These are phyloP conservation scores for Hymenoscyphus repandus DNA, from an alignment of 2,329 filamentous ascomycete species.

Conservation along the genomic window DNA sequence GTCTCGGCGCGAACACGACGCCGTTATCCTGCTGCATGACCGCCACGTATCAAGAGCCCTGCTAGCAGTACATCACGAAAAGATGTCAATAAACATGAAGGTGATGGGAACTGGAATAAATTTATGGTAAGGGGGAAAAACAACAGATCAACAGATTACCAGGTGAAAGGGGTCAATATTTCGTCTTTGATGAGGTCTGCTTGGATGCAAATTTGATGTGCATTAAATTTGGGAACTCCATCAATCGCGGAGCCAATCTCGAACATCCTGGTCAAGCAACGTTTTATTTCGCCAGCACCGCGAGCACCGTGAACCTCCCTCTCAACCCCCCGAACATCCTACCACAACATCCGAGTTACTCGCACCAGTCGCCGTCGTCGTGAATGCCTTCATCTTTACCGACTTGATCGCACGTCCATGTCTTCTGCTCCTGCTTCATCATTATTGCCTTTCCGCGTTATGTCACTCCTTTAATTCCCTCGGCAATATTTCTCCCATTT, in stretches of 20 bases:
- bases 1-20: too few species aligned
- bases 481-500: slow-evolving; percentile 5
- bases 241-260: slow-evolving; percentile 3
- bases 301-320: not conserved
- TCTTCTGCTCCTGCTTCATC: slow-evolving; percentile 12
- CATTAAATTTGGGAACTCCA: slow-evolving; percentile 4
- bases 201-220: not conserved
- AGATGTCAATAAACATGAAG: too few species aligned
- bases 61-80: not conserved
- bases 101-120: too few species aligned
- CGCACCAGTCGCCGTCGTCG: slow-evolving; percentile 10
- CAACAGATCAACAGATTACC: too few species aligned
- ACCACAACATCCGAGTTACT: slow-evolving; percentile 6
- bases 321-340: slow-evolving; percentile 7
- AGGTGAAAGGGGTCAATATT: too few species aligned
- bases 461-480: slow-evolving; percentile 29
- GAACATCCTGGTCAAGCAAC: slow-evolving; percentile 7
- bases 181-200: too few species aligned
- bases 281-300: slow-evolving; percentile 12
- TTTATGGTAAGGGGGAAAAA: too few species aligned
- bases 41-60: not conserved
- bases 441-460: slow-evolving; percentile 15
- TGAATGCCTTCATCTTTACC: slow-evolving; percentile 18
- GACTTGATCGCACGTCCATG: slow-evolving; percentile 24
- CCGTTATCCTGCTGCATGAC: not conserved